phyloP scores from a whole-genome alignment of 2,329 filamentous ascomycete species.

The Chaetomiaceae sp. region DNA sequence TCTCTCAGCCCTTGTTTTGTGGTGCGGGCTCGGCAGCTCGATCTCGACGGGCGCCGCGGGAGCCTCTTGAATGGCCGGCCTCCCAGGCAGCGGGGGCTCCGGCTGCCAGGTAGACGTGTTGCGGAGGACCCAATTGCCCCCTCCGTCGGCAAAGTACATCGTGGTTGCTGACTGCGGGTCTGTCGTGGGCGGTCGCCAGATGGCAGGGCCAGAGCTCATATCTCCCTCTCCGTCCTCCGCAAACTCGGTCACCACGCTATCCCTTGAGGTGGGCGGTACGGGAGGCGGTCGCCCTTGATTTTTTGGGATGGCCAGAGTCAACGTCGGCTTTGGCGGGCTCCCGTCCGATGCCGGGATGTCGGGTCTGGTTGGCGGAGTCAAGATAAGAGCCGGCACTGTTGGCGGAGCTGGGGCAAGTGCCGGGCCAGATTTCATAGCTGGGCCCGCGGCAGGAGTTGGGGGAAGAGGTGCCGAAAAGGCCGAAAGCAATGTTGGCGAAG shows the following conservation, averaged over 20 bases:
- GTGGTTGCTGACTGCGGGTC: slow-evolving; percentile 43
- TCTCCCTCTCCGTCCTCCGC: slow-evolving; percentile 44
- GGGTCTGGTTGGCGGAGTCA: slow-evolving; percentile 16
- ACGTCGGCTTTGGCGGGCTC: slow-evolving; percentile 35
- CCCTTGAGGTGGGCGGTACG: slow-evolving; percentile 24
- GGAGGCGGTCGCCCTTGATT: slow-evolving; percentile 7
- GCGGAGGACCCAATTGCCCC: slow-evolving; percentile 50
- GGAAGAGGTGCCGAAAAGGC: not conserved
- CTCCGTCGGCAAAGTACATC: slow-evolving; percentile 48
- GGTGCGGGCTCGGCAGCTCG: slow-evolving; percentile 23
- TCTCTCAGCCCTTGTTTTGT: slow-evolving; percentile 24
- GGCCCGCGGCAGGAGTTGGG: slow-evolving; percentile 3
- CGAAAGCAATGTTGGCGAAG: not conserved
- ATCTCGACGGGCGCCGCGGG: slow-evolving; percentile 1
- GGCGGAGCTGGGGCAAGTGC: not conserved
- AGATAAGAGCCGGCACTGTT: slow-evolving; percentile 19
- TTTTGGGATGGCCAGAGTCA: slow-evolving; percentile 38
- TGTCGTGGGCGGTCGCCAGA: slow-evolving; percentile 47
- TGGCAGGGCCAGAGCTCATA: slow-evolving; percentile 34
- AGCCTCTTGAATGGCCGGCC: not conserved
- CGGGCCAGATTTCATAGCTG: slow-evolving; percentile 20
- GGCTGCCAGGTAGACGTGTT: slow-evolving; percentile 24
- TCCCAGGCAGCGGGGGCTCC: slow-evolving; percentile 1
- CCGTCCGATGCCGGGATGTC: slow-evolving; percentile 18
- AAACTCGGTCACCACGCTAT: slow-evolving; percentile 48